Evolutionary conservation across 2,329 filamentous ascomycete species (phyloP), one percentile per base, ranked within the genome.

Genomic region (Chrysoporthe cubensis): DNA sequence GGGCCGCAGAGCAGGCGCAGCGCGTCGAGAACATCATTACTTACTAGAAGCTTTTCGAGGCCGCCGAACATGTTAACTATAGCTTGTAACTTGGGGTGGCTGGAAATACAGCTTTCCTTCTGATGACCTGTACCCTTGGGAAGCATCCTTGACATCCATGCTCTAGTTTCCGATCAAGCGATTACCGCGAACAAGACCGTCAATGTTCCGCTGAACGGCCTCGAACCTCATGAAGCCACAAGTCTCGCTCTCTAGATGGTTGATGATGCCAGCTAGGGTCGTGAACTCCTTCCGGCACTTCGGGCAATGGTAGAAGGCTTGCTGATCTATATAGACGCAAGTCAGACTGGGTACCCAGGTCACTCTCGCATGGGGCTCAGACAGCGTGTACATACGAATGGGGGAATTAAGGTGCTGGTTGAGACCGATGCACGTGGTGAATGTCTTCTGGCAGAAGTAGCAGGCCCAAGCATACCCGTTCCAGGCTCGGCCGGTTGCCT

Each of bases 371-470:
- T 8, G 6, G 16, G 8, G 42, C n/a, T 3, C 50, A 81, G 66
- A 69, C 43, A 80, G 18, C 16, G 3, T 11, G 11, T 40, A 58
- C 77, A 81, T 78, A 78, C 88, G 87, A 0, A 72, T 75, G 0
- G 83, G 78, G 0, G 87, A 90, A 50, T 80, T 81, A 1, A 90
- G 74, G 71, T 91, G 87, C 64, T 81, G 77, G 60, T 85, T 84
- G 2, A 90, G 78, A 0, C 72, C 71, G 0, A 54, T 14, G 0
- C 79, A 64, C 0, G 61, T 66, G 0, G 37, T 63, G 69, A 87
- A 90, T 0, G 72, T 40, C 11, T 76, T 75, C 32, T 82, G 75
- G 72, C 88, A 90, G 4, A 90, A 69, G 68, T 84, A 85, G 76
- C 87, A 89, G 71, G 84, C 80, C 74, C 78, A 88, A 0, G 16